Percentiles rank a stretch among this genome's conserved stretches.
Conservation (phyloP, 768 basidiomycete genomes). For the Coprinopsis sp. region DNA sequence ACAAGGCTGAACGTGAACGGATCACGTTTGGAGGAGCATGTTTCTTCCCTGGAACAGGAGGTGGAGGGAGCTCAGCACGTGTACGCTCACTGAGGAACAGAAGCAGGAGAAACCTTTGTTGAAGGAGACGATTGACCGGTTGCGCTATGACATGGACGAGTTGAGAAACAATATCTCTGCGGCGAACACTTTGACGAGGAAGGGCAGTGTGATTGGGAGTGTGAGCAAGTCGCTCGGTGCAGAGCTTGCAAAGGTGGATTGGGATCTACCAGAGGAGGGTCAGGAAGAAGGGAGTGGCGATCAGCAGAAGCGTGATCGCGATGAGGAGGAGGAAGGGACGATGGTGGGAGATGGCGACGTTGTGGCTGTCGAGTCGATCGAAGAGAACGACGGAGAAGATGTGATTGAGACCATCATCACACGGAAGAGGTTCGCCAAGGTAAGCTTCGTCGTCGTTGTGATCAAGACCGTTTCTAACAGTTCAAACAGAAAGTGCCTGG, state of each 20-base stretch:
- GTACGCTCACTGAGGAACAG: constrained; percentile 76
- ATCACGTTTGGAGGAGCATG: constrained; percentile 67
- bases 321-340: constrained; percentile 30
- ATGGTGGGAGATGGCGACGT: constrained; percentile 26
- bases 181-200: constrained; percentile 29
- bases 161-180: constrained; percentile 52
- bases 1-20: constrained; percentile 64
- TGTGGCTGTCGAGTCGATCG: constrained; percentile 26
- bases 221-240: constrained; percentile 74
- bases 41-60: constrained; percentile 67
- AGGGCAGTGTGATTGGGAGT: constrained; percentile 50
- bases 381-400: constrained; percentile 56
- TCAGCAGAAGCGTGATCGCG: constrained; percentile 32
- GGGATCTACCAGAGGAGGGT: constrained; percentile 29
- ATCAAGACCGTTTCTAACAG: constrained; percentile 30
- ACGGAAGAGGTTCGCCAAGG: constrained; percentile 72
- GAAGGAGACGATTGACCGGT: constrained; percentile 94
- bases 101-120: constrained; percentile 91
- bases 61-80: constrained; percentile 65
- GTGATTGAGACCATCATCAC: constrained; percentile 89
- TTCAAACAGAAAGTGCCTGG: constrained; percentile 58
- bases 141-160: constrained; percentile 93
- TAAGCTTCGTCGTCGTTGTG: constrained; percentile 25
- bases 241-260: constrained; percentile 62
- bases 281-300: constrained; percentile 34